phyloP scores from a whole-genome alignment of 345 rosid genomes.

The Lepidium aucheri region DNA sequence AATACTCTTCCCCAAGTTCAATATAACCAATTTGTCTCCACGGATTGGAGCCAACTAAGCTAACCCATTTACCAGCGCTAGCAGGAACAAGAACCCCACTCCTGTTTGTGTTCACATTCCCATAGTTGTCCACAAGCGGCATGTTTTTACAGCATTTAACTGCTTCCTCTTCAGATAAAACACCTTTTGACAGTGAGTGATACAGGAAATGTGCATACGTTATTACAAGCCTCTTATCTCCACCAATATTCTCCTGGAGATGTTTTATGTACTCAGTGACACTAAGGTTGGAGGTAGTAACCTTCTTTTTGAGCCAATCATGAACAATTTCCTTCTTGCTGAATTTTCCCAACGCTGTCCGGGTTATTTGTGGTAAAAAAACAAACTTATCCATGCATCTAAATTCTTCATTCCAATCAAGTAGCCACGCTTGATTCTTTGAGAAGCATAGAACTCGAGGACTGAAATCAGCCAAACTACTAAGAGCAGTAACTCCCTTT shows the following conservation, averaged over 20 bases:
- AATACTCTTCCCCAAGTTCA: constrained; percentile 50
- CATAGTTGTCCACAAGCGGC: constrained; percentile 56
- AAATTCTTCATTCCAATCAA: constrained; percentile 49
- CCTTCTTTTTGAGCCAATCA: constrained; percentile 36
- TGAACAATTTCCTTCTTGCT: constrained; percentile 10
- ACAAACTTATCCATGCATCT: constrained; percentile 19
- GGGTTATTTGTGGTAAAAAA: constrained; percentile 42
- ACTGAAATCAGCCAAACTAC: constrained; percentile 23
- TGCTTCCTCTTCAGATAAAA: constrained; percentile 26
- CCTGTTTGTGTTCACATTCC: constrained; percentile 15
- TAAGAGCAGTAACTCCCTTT: constrained; percentile 30
- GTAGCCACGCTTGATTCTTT: constrained; percentile 34
- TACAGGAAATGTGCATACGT: constrained; percentile 49
- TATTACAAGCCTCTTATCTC: constrained; percentile 32
- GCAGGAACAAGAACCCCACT: constrained; percentile 58
- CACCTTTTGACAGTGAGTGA: constrained; percentile 25
- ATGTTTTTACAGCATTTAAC: constrained; percentile 20
- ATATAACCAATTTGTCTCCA: constrained; percentile 42
- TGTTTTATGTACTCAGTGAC: constrained; percentile 28
- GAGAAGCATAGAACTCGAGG: constrained; percentile 23
- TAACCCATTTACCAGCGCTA: constrained; percentile 52
- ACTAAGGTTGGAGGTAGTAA: neutral
- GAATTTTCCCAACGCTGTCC: constrained; percentile 23
- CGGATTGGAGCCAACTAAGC: constrained; percentile 42
- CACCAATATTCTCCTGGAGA: constrained; percentile 6